Conservation (phyloP, 2,329 filamentous ascomycete species). For the Fusarium sp. region DNA sequence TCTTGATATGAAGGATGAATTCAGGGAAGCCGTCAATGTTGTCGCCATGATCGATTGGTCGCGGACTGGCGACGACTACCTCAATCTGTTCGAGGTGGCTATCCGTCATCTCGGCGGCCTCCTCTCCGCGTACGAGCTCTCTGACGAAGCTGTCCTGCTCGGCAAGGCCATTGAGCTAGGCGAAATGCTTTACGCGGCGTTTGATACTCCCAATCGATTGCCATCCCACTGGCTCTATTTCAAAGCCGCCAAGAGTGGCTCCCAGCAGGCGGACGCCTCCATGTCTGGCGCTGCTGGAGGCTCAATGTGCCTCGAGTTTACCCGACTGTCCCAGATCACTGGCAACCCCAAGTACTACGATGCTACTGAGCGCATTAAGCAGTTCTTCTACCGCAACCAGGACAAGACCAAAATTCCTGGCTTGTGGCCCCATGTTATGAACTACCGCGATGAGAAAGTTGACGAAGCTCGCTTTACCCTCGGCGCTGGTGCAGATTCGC, state of each 20-base stretch:
- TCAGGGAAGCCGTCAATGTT: slow-evolving; percentile 58
- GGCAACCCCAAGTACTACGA: slow-evolving; percentile 79
- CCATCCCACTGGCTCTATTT: slow-evolving; percentile 59
- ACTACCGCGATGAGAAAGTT: slow-evolving; percentile 64
- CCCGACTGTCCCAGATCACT: slow-evolving; percentile 76
- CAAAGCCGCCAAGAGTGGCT: slow-evolving; percentile 49
- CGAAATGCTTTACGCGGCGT: slow-evolving; percentile 62
- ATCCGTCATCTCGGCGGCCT: slow-evolving; percentile 64
- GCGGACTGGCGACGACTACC: slow-evolving; percentile 53
- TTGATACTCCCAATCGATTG: slow-evolving; percentile 64
- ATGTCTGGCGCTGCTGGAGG: slow-evolving; percentile 62
- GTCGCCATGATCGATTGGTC: slow-evolving; percentile 65
- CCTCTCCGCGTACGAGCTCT: slow-evolving; percentile 62
- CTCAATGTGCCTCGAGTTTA: slow-evolving; percentile 78
- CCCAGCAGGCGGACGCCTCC: slow-evolving; percentile 47
- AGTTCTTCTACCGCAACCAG: slow-evolving; percentile 72
- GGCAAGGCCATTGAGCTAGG: slow-evolving; percentile 62
- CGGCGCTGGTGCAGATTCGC: slow-evolving; percentile 57
- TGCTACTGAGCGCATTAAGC: slow-evolving; percentile 77
- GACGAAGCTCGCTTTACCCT: slow-evolving; percentile 53
- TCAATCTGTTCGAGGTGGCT: slow-evolving; percentile 72
- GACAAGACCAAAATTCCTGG: slow-evolving; percentile 74
- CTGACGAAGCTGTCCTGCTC: slow-evolving; percentile 56
- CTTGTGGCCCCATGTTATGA: slow-evolving; percentile 74
- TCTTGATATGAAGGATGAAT: slow-evolving; percentile 66